Evolutionary conservation across 352 stramenopile species (phyloP).

Genomic region (Phytophthora sojae): DNA sequence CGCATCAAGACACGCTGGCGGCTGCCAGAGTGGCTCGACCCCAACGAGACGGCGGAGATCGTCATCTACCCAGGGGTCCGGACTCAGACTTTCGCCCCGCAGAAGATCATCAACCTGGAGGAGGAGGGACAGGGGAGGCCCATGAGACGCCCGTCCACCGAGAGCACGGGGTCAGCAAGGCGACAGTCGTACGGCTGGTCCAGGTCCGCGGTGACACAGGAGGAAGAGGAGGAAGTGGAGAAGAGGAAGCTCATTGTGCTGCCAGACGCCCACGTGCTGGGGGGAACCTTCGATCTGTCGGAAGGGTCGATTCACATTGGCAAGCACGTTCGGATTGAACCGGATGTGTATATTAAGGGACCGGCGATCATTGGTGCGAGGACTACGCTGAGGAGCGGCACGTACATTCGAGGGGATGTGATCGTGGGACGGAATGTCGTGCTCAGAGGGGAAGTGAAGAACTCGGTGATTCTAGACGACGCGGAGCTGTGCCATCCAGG

Average conservation of each 20-base stretch:
- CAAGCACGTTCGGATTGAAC: slow-evolving; percentile 68
- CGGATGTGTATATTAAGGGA: slow-evolving; percentile 77
- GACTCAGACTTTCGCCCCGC: slow-evolving; percentile 52
- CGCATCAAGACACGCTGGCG: slow-evolving; percentile 44
- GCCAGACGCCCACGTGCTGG: slow-evolving; percentile 53
- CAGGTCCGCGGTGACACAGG: slow-evolving; percentile 40
- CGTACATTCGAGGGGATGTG: slow-evolving; percentile 77
- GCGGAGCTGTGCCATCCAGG: slow-evolving; percentile 78
- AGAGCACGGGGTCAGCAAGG: slow-evolving; percentile 21
- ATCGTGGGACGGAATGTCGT: slow-evolving; percentile 70
- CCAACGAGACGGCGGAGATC: slow-evolving; percentile 51
- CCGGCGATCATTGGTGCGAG: slow-evolving; percentile 75
- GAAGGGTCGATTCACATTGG: slow-evolving; percentile 75
- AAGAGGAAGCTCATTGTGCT: slow-evolving; percentile 66
- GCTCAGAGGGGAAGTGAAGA: slow-evolving; percentile 75
- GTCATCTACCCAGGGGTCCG: slow-evolving; percentile 63
- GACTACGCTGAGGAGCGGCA: slow-evolving; percentile 65
- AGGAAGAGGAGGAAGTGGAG: slow-evolving; percentile 26
- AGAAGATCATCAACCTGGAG: slow-evolving; percentile 71
- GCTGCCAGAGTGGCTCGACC: slow-evolving; percentile 56
- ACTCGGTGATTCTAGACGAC: slow-evolving; percentile 74
- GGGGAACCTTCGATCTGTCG: slow-evolving; percentile 74
- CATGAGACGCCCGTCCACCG: slow-evolving; percentile 28
- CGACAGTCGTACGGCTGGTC: slow-evolving; percentile 40
- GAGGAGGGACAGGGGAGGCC: slow-evolving; percentile 14